Percentiles rank a stretch among this genome's conserved stretches.
Evolutionary conservation across 352 stramenopile species (phyloP).

Genomic region (Phytopythium vexans): DNA sequence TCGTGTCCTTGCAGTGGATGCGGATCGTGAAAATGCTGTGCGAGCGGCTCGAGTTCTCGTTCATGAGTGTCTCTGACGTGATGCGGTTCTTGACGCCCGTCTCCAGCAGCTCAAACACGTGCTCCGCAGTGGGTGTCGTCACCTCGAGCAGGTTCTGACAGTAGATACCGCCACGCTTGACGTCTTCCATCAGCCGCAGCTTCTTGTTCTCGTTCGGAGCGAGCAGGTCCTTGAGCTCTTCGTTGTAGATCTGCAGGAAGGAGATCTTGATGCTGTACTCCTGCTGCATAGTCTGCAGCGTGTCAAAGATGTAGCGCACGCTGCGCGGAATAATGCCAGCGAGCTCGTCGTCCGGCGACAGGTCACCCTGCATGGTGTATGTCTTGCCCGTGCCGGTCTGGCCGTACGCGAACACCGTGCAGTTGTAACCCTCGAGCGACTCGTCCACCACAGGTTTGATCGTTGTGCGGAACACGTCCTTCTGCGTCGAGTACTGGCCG

Average conservation of each 20-base stretch:
- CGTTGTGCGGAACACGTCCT: conserved; percentile 94
- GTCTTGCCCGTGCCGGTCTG: conserved; percentile 98
- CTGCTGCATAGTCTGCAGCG: conserved; percentile 85
- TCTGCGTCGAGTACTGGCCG: conserved; percentile 95
- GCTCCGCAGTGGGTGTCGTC: conserved; percentile 67
- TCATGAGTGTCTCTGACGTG: conserved; percentile 92
- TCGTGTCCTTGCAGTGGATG: conserved; percentile 95
- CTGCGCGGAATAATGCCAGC: conserved; percentile 95
- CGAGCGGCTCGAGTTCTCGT: conserved; percentile 96
- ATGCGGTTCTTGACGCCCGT: conserved; percentile 90
- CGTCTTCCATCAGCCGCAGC: conserved; percentile 86
- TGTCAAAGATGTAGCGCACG: conserved; percentile 94
- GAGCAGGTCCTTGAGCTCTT: conserved; percentile 95
- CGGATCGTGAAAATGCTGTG: conserved; percentile 98
- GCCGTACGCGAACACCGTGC: conserved; percentile 96
- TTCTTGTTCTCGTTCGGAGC: conserved; percentile 77
- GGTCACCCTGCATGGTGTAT: conserved; percentile 96
- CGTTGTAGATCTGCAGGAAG: conserved; percentile 99
- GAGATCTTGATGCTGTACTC: conserved; percentile 94
- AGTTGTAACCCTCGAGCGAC: conserved; percentile 95
- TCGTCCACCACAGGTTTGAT: conserved; percentile 95
- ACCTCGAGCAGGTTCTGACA: conserved; percentile 91
- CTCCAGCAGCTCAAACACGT: conserved; percentile 88
- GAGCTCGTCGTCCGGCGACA: conserved; percentile 82
- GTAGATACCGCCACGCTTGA: conserved; percentile 83